phyloP scores from a whole-genome alignment of 129 eudicot genomes.

The Artemisia annua region DNA sequence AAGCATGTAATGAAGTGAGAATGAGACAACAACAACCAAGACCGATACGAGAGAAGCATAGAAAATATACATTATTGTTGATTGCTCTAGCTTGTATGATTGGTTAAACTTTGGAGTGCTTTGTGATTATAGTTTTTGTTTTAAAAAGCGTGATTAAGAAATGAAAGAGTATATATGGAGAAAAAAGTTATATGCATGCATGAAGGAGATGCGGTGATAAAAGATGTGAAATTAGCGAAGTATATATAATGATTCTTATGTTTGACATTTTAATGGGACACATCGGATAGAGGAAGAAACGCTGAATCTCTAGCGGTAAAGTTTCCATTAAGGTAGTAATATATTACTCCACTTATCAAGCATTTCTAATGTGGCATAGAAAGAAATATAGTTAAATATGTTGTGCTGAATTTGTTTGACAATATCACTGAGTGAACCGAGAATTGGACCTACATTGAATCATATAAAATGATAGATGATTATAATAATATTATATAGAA shows the following conservation, averaged over 20 bases:
- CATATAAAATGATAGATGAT: no score
- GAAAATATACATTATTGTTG: neutral
- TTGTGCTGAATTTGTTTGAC: no score
- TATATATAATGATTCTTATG: neutral
- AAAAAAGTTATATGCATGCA: neutral
- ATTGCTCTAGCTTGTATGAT: neutral
- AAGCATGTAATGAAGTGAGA: neutral
- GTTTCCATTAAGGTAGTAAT: no score
- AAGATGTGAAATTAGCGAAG: neutral
- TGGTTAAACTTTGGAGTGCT: neutral
- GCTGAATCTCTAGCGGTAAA: no score
- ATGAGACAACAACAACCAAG: neutral
- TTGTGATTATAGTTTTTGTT: neutral
- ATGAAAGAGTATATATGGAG: neutral
- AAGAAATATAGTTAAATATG: no score
- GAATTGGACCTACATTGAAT: no score
- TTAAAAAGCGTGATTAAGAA: neutral
- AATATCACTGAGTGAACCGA: no score
- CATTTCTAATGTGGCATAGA: no score
- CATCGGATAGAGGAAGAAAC: no score
- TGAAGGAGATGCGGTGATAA: neutral
- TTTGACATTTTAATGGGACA: no score
- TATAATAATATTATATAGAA: no score
- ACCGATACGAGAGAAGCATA: constrained; percentile 2
- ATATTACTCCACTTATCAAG: no score